phyloP scores from a whole-genome alignment of 2,329 filamentous ascomycete genomes.

The Sclerotinia borealis region DNA sequence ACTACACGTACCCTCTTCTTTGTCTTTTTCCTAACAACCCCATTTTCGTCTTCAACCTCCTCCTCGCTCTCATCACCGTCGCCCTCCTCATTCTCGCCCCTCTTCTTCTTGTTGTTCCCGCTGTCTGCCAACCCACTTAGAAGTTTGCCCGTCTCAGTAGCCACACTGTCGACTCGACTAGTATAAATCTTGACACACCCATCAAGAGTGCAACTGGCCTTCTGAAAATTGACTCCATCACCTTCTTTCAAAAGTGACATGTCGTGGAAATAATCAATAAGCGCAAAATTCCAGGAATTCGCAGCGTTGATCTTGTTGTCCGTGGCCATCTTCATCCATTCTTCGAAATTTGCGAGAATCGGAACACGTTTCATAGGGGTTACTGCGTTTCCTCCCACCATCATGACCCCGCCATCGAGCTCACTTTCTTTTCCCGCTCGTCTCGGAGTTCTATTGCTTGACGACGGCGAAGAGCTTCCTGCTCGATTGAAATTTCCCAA shows the following conservation, averaged over 20 bases:
- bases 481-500: conserved; percentile 52
- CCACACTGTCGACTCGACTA: conserved; percentile 94
- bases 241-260: conserved; percentile 97
- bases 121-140: conserved; percentile 90
- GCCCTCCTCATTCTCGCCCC: conserved; percentile 58
- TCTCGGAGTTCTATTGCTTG: conserved; percentile 51
- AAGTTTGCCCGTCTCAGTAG: conserved; percentile 92
- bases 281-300: conserved; percentile 99
- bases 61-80: conserved; percentile 56
- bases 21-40: conserved; percentile 50
- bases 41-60: conserved; percentile 52
- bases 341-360: conserved; percentile 95
- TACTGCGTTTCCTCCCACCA: conserved; percentile 68
- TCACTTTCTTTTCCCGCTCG: conserved; percentile 39
- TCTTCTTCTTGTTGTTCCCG: conserved; percentile 67
- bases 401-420: conserved; percentile 51
- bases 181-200: conserved; percentile 99
- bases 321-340: conserved; percentile 99
- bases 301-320: conserved; percentile 98
- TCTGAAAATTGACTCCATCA: conserved; percentile 96
- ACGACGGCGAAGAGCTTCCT: conserved; percentile 50
- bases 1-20: conserved; percentile 65
- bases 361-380: conserved; percentile 96
- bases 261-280: conserved; percentile 99
- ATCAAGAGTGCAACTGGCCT: conserved; percentile 93